Base-by-base conservation (phyloP, 202 grass and related monocot genomes). In the Cymbopogon flexuosus region DNA sequence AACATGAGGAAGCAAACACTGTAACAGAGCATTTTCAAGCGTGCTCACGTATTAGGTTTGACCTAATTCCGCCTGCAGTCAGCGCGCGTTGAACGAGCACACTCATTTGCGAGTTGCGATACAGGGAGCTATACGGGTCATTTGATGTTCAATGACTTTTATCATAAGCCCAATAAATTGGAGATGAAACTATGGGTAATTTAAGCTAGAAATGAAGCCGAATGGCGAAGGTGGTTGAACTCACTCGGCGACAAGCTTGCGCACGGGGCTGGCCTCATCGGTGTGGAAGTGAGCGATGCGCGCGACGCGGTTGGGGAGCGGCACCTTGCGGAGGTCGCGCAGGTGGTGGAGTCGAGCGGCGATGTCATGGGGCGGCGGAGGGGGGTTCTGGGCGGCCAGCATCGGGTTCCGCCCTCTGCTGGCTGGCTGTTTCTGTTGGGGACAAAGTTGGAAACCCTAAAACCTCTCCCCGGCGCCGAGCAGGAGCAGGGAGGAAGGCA, bases 191-290 rank as follows among this genome's bases (percentile, higher is more conserved):
- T 70, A 29, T 3, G 43, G 22, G 69, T 31, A 49, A 49, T 71
- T 18, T 29, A 49, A 49, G 67, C 21, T 27, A 70, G 39, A 69
- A 29, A 68, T 42, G 36, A 14, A 51, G 43, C 22, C 15, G 41
- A 29, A 0, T 70, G 67, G 37, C 16, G 59, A 27, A 46, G 33
- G 30, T 10, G 52, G 22, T 65, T 14, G n/a, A 47, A 69, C 91
- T 92, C 79, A 98, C 95, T 98, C 80, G 14, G 82, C 77, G 5
- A 89, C 81, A 71, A 78, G 64, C 87, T 89, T 94, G 83, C 95
- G 92, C 46, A 94, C 81, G 15, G 95, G 95, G 65, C 95, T 77
- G 76, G 88, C 87, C 62, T 60, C 70, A 45, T 98, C 94, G 72
- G 77, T 72, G 62, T 86, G 87, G 77, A 97, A 81, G 15, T 92